phyloP scores from a whole-genome alignment of 2,329 filamentous ascomycete species.

The Alternaria burnsii region DNA sequence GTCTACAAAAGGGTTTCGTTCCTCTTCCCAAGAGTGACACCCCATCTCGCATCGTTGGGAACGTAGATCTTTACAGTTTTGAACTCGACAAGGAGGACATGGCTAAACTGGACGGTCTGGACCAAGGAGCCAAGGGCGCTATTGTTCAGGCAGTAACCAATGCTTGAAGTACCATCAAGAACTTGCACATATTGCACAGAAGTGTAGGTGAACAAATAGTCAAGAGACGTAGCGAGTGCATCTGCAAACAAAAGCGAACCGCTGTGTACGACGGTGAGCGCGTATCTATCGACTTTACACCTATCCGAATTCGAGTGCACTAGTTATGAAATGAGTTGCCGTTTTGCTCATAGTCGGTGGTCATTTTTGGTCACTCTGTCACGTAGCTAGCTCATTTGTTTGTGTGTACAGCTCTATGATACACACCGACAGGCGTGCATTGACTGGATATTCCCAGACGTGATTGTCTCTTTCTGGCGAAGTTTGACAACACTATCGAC shows the following conservation, averaged over 20 bases:
- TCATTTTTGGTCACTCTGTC: background rate
- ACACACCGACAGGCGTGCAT: background rate
- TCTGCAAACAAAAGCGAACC: background rate
- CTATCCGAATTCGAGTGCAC: background rate
- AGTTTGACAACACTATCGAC: background rate
- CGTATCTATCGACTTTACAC: background rate
- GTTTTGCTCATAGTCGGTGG: background rate
- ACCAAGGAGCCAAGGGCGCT: slow-evolving; percentile 44
- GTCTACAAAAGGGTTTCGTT: slow-evolving; percentile 73
- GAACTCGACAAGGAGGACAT: slow-evolving; percentile 49
- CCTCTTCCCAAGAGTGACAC: slow-evolving; percentile 53
- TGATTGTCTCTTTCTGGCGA: background rate
- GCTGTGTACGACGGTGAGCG: background rate
- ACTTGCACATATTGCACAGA: background rate
- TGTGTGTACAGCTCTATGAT: background rate
- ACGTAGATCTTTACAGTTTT: slow-evolving; percentile 50
- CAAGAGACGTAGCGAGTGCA: background rate
- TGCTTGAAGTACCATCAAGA: background rate
- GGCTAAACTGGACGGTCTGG: slow-evolving; percentile 44
- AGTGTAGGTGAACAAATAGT: background rate
- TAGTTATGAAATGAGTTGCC: background rate
- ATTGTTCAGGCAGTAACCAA: slow-evolving; percentile 42
- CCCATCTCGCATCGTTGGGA: slow-evolving; percentile 44
- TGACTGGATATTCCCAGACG: background rate
- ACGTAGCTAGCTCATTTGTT: background rate